phyloP scores from a whole-genome alignment of 495 filamentous ascomycete species.

The Neurospora terricola region DNA sequence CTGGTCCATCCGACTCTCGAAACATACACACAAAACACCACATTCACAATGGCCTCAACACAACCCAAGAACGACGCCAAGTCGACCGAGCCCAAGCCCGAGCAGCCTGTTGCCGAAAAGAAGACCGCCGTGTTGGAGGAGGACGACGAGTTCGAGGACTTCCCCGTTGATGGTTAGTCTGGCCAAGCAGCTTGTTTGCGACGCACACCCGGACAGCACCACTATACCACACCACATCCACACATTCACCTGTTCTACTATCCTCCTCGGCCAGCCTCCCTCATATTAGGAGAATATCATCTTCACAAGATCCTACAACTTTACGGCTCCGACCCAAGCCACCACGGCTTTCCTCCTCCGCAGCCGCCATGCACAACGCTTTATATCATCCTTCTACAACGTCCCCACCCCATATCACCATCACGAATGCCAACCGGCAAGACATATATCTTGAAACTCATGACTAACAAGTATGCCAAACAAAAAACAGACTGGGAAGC shows the following conservation, averaged over 20 bases:
- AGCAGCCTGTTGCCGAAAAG: constrained; percentile 14
- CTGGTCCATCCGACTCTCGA: not conserved
- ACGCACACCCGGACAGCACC: not conserved
- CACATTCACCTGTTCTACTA: no score
- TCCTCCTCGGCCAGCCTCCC: no score
- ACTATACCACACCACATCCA: no score
- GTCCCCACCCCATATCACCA: no score
- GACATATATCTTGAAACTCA: no score
- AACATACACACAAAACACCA: not conserved
- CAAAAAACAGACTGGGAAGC: constrained; percentile 64
- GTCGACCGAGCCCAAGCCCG: constrained; percentile 23
- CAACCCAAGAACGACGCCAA: constrained; percentile 33
- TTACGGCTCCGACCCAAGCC: no score
- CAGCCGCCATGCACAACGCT: no score
- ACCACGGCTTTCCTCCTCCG: no score
- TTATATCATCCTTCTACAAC: no score
- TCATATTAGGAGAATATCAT: no score
- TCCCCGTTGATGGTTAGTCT: constrained; percentile 80
- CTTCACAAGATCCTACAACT: no score
- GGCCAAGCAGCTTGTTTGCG: not conserved
- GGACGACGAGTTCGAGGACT: constrained; percentile 98
- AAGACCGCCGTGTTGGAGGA: constrained; percentile 68
- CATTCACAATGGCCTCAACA: constrained; percentile 21
- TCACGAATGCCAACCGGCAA: no score
- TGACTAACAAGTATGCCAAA: not conserved